Evolutionary conservation across 2,329 filamentous ascomycete species (phyloP).

Genomic region (Coleophoma cylindrospora): DNA sequence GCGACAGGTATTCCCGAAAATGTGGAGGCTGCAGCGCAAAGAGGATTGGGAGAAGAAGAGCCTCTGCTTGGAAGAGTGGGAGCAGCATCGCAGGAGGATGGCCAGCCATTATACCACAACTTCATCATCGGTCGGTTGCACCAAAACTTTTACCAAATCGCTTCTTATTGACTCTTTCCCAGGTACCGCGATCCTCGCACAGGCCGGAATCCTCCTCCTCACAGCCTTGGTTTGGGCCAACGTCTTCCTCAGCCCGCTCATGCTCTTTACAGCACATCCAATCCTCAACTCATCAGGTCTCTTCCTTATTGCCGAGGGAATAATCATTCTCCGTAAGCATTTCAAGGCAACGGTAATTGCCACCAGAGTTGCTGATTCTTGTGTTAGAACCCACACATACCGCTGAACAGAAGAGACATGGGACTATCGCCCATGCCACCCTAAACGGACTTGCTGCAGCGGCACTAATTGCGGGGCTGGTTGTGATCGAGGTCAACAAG

Average conservation of each 20-base stretch:
- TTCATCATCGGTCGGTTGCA: slow-evolving; percentile 60
- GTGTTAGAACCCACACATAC: slow-evolving; percentile 85
- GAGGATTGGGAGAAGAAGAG: slow-evolving; percentile 49
- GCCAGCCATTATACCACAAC: slow-evolving; percentile 62
- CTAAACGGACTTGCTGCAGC: slow-evolving; percentile 59
- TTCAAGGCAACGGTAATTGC: no score
- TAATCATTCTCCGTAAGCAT: no score
- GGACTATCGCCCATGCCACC: slow-evolving; percentile 58
- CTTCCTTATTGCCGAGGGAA: slow-evolving; percentile 64
- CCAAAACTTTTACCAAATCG: neutral
- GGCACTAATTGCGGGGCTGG: slow-evolving; percentile 54
- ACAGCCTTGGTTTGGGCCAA: slow-evolving; percentile 71
- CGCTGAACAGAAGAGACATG: slow-evolving; percentile 62
- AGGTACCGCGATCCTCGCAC: slow-evolving; percentile 80
- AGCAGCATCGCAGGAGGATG: slow-evolving; percentile 66
- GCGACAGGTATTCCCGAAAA: slow-evolving; percentile 60
- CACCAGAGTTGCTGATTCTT: slow-evolving; percentile 51
- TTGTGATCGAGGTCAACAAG: slow-evolving; percentile 83
- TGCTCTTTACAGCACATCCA: slow-evolving; percentile 86
- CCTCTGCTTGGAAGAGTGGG: slow-evolving; percentile 68
- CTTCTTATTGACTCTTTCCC: slow-evolving; percentile 13
- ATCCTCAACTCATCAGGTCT: slow-evolving; percentile 65
- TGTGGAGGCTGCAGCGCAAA: slow-evolving; percentile 28
- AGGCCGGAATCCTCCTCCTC: slow-evolving; percentile 73
- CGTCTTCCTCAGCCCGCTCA: slow-evolving; percentile 63